Evolutionary conservation across 2,329 filamentous ascomycete genomes (phyloP).

Genomic region (Tympanopsis confertula): DNA sequence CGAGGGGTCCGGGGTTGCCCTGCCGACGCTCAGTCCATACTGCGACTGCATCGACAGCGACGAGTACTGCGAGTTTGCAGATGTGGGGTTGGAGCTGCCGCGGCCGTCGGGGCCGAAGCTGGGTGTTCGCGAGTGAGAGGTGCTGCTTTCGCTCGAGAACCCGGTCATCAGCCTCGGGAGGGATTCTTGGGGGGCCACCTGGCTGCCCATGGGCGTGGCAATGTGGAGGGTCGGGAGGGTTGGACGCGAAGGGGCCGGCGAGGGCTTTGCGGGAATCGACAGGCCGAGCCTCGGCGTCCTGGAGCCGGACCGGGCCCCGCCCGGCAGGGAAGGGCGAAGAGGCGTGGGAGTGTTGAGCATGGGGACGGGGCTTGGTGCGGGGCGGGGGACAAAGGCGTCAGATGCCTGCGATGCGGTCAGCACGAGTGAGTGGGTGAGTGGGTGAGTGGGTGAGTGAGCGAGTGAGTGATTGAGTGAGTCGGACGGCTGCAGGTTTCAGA

Average conservation of each 20-base stretch:
- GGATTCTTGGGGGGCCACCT: conserved; percentile 60
- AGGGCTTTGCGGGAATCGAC: conserved; percentile 56
- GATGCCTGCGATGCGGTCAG: conserved; percentile 2
- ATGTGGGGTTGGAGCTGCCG: conserved; percentile 68
- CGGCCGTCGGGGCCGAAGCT: conserved; percentile 72
- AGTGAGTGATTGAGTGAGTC: conserved; percentile 2
- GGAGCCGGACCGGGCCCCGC: conserved; percentile 50
- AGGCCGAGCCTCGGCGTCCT: conserved; percentile 71
- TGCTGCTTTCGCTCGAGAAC: conserved; percentile 66
- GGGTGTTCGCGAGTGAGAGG: conserved; percentile 68
- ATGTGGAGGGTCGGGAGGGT: conserved; percentile 70
- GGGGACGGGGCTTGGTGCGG: conserved; percentile 23
- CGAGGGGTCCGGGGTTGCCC: conserved; percentile 68
- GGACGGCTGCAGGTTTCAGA: too few species aligned
- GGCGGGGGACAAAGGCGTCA: conserved; percentile 7
- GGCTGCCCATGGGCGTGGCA: conserved; percentile 78
- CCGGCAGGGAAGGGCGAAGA: conserved; percentile 72
- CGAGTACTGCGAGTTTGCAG: conserved; percentile 79
- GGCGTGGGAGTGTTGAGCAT: conserved; percentile 68
- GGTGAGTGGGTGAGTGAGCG: too few species aligned
- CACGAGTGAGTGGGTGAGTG: too few species aligned
- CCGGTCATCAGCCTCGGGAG: conserved; percentile 35
- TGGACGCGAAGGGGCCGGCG: conserved; percentile 36
- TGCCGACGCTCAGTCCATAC: conserved; percentile 53
- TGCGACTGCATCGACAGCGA: conserved; percentile 69